Evolutionary conservation across 345 rosid genomes (phyloP).

Genomic region (Eutrema japonicum): DNA sequence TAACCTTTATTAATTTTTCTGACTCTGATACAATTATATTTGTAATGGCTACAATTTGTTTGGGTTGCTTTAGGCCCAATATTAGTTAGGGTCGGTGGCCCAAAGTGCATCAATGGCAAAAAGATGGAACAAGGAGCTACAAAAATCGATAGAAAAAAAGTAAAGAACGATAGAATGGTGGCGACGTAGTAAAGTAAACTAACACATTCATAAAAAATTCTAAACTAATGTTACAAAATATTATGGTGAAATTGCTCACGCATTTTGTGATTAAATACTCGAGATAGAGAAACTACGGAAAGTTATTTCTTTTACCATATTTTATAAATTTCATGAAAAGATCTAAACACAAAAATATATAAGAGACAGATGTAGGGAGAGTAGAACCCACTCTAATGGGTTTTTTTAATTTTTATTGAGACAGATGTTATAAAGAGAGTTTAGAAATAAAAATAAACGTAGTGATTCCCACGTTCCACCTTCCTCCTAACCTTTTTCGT

Average conservation of each 20-base stretch:
- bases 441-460: slow-evolving; percentile 18
- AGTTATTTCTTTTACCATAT: too few relatives aligned
- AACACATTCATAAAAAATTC: too few relatives aligned
- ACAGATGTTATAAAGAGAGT: slow-evolving; percentile 23
- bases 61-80: slow-evolving; percentile 4
- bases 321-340: background rate
- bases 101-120: background rate
- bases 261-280: too few relatives aligned
- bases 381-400: slow-evolving; percentile 25
- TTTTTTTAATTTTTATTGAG: background rate
- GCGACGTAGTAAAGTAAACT: too few relatives aligned
- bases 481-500: slow-evolving; percentile 45
- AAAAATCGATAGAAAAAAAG: background rate
- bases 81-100: background rate
- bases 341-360: background rate
- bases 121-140: background rate
- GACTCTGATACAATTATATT: background rate
- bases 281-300: too few relatives aligned
- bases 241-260: background rate
- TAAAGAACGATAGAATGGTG: too few relatives aligned
- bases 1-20: background rate
- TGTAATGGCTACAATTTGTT: background rate
- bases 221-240: background rate
- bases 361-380: slow-evolving; percentile 22
- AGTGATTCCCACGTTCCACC: slow-evolving; percentile 49